phyloP scores from a whole-genome alignment of 306 rosid species.

The Vachellia pachyceras region DNA sequence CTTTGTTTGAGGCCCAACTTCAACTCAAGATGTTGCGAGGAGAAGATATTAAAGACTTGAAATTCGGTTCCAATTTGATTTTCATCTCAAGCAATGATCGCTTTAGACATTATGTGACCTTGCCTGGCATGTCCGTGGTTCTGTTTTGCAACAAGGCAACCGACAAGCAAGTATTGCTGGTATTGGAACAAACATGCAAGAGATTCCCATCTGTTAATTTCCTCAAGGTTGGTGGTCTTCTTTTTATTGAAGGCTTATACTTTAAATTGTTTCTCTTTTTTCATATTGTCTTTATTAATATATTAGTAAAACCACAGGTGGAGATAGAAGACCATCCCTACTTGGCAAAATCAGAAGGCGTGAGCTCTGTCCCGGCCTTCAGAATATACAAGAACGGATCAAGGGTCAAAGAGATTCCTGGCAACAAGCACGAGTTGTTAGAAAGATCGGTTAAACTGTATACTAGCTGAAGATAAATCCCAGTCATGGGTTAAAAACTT shows the following conservation, averaged over 20 bases:
- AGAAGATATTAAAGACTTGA: conserved; percentile 73
- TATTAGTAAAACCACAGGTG: conserved; percentile 56
- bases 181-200: conserved; percentile 79
- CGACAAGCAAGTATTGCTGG: conserved; percentile 62
- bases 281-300: neutral
- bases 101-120: conserved; percentile 82
- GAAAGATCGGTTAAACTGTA: conserved; percentile 80
- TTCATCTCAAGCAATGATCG: conserved; percentile 75
- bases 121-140: conserved; percentile 94
- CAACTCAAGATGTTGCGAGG: conserved; percentile 73
- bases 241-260: neutral
- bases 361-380: conserved; percentile 75
- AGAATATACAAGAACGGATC: conserved; percentile 93
- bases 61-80: conserved; percentile 84
- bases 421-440: conserved; percentile 61
- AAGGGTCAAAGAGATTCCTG: conserved; percentile 80
- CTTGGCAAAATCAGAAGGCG: conserved; percentile 80
- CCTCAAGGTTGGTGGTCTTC: conserved; percentile 71
- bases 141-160: conserved; percentile 75
- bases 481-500: no score
- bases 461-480: conserved; percentile 63
- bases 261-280: neutral
- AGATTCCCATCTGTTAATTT: conserved; percentile 86
- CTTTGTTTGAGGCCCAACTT: conserved; percentile 76
- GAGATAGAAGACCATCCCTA: conserved; percentile 90